Evolutionary conservation across 1,139 yeast species (phyloP), one percentile per base, ranked within the genome.

Genomic region (Suhomyces guaymorum): DNA sequence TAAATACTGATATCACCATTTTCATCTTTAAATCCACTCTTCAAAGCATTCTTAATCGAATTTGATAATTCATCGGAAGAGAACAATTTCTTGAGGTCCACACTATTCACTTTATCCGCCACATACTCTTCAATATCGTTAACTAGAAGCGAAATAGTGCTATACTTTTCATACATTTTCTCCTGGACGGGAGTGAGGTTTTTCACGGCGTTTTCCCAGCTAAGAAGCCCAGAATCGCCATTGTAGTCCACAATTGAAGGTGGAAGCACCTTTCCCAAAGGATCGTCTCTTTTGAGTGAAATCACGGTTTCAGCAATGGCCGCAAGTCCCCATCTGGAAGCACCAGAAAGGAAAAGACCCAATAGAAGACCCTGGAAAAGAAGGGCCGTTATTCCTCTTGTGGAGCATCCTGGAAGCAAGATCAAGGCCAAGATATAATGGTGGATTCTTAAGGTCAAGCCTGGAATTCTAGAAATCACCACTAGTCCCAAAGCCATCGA

Each of bases 241-340:
- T 66, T 60, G 39, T 57, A 71, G 2, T 60, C 66, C 0, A 54
- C 23, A 35, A 82, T 68, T 1, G 48, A 48, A 0, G 95, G 95
- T 1, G 88, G 85, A n/a, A 59, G 47, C 7, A 78, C 54, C 9
- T 61, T 69, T 0, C 84, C 85, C 27, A 76, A 68, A 0, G 95
- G 95, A 46, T 87, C 96, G 17, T 84, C 84, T 46, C 96, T 65
- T 41, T 79, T 61, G 31, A 89, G 60, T 10, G 88, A 75, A 9
- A 71, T 63, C 29, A 75, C 75, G 0, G 97, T 88, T 53, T 90
- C 96, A 2, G 85, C 79, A 39, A 90, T 80, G 15, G 96, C 81
- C 3, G 95, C 97, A 51, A 84, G 80, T 35, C 94, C 97, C 98
- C 98, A 90, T 40, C 95, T 69, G 0, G 95, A 80, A 2, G 88